Conservation (phyloP, 305 asterid genomes). For the Salvia sclarea region DNA sequence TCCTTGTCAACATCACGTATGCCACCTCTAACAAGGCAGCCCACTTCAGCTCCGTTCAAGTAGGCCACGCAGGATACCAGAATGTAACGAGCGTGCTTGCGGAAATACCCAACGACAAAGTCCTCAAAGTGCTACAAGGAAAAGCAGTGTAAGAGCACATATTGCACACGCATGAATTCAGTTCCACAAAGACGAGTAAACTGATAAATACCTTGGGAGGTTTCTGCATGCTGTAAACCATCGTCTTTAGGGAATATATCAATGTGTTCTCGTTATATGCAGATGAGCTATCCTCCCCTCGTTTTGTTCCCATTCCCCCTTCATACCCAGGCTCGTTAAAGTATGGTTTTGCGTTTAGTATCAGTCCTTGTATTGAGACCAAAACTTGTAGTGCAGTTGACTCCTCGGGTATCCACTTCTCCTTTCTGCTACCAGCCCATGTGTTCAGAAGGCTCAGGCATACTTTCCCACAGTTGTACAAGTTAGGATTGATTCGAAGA, state of each 20-base stretch:
- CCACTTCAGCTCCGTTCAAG: constrained; percentile 81
- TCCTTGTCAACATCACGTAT: constrained; percentile 72
- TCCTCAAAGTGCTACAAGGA: constrained; percentile 73
- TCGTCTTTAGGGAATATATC: constrained; percentile 62
- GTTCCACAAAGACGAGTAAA: not conserved
- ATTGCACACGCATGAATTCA: not conserved
- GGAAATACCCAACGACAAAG: constrained; percentile 70
- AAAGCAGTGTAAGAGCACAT: constrained; percentile 12
- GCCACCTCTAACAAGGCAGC: constrained; percentile 75
- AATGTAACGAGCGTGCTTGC: constrained; percentile 56
- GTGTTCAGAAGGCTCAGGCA: constrained; percentile 97
- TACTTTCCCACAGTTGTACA: constrained; percentile 80
- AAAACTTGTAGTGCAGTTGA: constrained; percentile 86
- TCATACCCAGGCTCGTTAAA: constrained; percentile 93
- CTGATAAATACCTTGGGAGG: constrained; percentile 77
- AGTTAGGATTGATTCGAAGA: constrained; percentile 86
- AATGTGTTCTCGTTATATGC: constrained; percentile 69
- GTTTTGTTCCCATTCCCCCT: constrained; percentile 41
- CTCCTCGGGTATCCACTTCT: constrained; percentile 72
- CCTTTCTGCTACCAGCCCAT: constrained; percentile 70
- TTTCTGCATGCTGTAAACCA: constrained; percentile 73
- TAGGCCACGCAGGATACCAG: constrained; percentile 78
- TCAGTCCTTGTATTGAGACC: constrained; percentile 94
- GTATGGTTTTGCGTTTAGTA: constrained; percentile 78
- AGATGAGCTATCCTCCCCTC: constrained; percentile 57